Percentiles rank a stretch among this genome's conserved stretches.
Conservation (phyloP, 225 moss, liverwort and hornwort species). For the Pleurozium schreberi region DNA sequence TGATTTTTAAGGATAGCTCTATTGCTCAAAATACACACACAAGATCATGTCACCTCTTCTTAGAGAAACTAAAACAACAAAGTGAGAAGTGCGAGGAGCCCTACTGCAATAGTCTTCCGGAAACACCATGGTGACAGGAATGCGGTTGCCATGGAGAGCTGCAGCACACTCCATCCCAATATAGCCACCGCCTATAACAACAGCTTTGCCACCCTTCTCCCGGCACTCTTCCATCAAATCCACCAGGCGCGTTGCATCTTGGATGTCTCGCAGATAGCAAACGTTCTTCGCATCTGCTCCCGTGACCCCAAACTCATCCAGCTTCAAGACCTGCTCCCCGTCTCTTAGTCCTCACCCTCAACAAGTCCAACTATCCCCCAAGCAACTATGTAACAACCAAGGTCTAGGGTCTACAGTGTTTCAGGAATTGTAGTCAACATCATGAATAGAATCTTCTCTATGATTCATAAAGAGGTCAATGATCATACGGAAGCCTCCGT, state of each 20-base stretch:
- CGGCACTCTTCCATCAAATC: conserved; percentile 52
- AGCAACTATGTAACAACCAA: neutral
- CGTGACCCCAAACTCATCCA: conserved; percentile 89
- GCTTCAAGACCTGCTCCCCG: conserved; percentile 67
- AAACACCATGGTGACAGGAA: conserved; percentile 89
- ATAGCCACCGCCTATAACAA: conserved; percentile 96
- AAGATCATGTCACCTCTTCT: neutral
- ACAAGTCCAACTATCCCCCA: neutral
- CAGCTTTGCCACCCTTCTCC: conserved; percentile 55
- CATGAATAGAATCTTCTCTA: neutral
- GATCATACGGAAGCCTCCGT: neutral
- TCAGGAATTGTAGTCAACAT: neutral
- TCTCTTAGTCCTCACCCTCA: conserved; percentile 13
- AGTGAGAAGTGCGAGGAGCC: neutral
- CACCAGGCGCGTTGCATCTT: conserved; percentile 65
- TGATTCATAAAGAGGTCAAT: neutral
- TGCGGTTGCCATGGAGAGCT: conserved; percentile 63
- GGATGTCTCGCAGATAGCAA: conserved; percentile 68
- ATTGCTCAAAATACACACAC: neutral
- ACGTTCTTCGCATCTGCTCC: conserved; percentile 71
- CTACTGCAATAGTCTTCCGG: conserved; percentile 89
- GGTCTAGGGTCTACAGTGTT: neutral
- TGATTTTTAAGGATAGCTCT: neutral
- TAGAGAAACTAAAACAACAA: neutral
- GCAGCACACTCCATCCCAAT: conserved; percentile 99